Evolutionary conservation across 192 early-diverging fungal genomes (phyloP).

Genomic region (Kickxella alabastrina): DNA sequence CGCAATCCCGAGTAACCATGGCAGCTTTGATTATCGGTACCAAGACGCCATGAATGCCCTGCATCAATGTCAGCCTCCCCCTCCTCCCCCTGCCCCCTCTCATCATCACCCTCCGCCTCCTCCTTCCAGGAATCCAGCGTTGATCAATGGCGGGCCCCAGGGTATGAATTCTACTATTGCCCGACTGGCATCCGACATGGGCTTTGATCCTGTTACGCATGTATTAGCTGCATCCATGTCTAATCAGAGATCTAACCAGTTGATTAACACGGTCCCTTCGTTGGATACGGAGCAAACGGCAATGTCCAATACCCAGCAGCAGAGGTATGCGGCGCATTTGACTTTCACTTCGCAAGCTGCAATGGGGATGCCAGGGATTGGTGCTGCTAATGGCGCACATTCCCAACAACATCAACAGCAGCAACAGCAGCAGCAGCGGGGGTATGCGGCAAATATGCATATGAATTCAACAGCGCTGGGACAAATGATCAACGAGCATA

Average conservation of each 20-base stretch:
- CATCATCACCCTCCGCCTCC: too few species aligned
- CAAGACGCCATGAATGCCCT: background rate
- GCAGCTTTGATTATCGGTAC: slow-evolving; percentile 2
- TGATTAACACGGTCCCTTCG: background rate
- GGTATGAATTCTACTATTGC: too few species aligned
- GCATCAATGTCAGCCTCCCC: slow-evolving; percentile 4
- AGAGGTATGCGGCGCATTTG: slow-evolving; percentile 17
- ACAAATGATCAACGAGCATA: slow-evolving; percentile 13
- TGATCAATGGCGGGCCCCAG: too few species aligned
- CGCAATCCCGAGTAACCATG: slow-evolving; percentile 3
- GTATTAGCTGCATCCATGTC: slow-evolving; percentile 28
- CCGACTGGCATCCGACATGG: slow-evolving; percentile 37
- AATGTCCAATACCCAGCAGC: background rate
- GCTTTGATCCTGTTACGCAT: slow-evolving; percentile 30
- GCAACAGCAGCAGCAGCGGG: background rate
- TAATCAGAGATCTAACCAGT: slow-evolving; percentile 6
- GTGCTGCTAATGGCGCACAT: background rate
- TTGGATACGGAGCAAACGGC: background rate
- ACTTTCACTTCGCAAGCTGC: slow-evolving; percentile 16
- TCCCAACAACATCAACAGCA: too few species aligned
- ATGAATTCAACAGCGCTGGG: background rate
- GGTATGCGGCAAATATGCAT: background rate
- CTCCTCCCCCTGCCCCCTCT: too few species aligned
- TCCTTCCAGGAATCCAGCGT: too few species aligned
- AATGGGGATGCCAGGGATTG: background rate